These are phyloP conservation scores for Penicillium sclerotigenum DNA, from an alignment of 2,329 filamentous ascomycete species.

Conservation along the genomic window DNA sequence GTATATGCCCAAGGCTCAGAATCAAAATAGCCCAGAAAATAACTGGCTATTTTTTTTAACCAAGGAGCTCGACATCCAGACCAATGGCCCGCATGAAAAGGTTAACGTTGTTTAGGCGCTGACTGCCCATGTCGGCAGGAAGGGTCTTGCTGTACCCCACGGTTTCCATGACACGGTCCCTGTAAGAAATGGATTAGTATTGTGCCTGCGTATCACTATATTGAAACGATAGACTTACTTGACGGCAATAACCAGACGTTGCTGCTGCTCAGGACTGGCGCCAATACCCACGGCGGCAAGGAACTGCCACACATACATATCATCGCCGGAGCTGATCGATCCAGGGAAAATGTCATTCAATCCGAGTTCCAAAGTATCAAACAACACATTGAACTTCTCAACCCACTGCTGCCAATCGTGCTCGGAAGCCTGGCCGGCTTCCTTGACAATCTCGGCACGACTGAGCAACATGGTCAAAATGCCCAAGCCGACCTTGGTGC, in stretches of 20 bases:
- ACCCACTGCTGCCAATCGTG: slow-evolving; percentile 81
- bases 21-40: neutral
- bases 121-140: slow-evolving; percentile 77
- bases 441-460: slow-evolving; percentile 88
- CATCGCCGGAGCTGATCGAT: slow-evolving; percentile 83
- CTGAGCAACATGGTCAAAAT: slow-evolving; percentile 93
- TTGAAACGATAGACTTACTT: slow-evolving; percentile 54
- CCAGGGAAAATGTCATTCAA: slow-evolving; percentile 86
- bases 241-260: slow-evolving; percentile 87
- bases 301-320: slow-evolving; percentile 98
- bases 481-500: slow-evolving; percentile 81
- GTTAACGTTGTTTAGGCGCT: slow-evolving; percentile 88
- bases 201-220: neutral
- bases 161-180: slow-evolving; percentile 92
- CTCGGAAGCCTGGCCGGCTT: slow-evolving; percentile 67
- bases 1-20: neutral
- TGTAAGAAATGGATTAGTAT: slow-evolving; percentile 26
- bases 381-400: slow-evolving; percentile 77
- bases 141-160: slow-evolving; percentile 85
- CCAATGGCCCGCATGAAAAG: slow-evolving; percentile 98
- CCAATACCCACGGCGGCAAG: slow-evolving; percentile 92
- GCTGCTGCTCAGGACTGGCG: slow-evolving; percentile 90
- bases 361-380: slow-evolving; percentile 79
- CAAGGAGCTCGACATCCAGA: slow-evolving; percentile 82
- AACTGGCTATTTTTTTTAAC: slow-evolving; percentile 46